phyloP scores from a whole-genome alignment of 495 filamentous ascomycete genomes.

The Penicillium cosmopolitanum region DNA sequence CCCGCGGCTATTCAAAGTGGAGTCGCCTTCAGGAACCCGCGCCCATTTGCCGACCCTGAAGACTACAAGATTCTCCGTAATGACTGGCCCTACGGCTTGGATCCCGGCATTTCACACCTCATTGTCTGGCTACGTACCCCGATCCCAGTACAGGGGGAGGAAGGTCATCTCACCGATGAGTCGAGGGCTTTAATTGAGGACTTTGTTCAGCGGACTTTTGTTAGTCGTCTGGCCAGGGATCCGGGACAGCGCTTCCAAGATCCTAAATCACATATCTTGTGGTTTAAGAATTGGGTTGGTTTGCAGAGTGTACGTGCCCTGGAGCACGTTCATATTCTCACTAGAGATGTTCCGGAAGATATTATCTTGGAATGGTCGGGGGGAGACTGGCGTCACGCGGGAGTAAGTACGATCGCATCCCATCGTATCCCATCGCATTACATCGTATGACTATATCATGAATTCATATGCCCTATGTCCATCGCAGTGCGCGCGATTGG shows the following conservation, averaged over 20 bases:
- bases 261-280: slow-evolving; percentile 66
- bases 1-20: slow-evolving; percentile 25
- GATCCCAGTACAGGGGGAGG: slow-evolving; percentile 47
- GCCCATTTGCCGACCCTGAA: slow-evolving; percentile 68
- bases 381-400: slow-evolving; percentile 22
- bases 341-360: slow-evolving; percentile 62
- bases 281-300: slow-evolving; percentile 95
- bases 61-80: slow-evolving; percentile 82
- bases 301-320: slow-evolving; percentile 83
- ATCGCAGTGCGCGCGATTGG: no score
- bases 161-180: slow-evolving; percentile 76
- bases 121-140: slow-evolving; percentile 64
- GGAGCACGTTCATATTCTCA: slow-evolving; percentile 76
- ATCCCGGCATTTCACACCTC: slow-evolving; percentile 65
- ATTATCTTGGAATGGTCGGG: slow-evolving; percentile 65
- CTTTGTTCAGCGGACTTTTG: slow-evolving; percentile 73
- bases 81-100: slow-evolving; percentile 90
- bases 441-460: no score
- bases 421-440: background rate
- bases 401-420: background rate
- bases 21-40: slow-evolving; percentile 42
- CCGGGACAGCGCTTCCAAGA: slow-evolving; percentile 33
- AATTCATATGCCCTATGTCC: no score
- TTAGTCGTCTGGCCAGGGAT: slow-evolving; percentile 53
- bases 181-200: slow-evolving; percentile 60